Evolutionary conservation across 2,329 filamentous ascomycete genomes (phyloP).

Genomic region (Botrytis galanthina): DNA sequence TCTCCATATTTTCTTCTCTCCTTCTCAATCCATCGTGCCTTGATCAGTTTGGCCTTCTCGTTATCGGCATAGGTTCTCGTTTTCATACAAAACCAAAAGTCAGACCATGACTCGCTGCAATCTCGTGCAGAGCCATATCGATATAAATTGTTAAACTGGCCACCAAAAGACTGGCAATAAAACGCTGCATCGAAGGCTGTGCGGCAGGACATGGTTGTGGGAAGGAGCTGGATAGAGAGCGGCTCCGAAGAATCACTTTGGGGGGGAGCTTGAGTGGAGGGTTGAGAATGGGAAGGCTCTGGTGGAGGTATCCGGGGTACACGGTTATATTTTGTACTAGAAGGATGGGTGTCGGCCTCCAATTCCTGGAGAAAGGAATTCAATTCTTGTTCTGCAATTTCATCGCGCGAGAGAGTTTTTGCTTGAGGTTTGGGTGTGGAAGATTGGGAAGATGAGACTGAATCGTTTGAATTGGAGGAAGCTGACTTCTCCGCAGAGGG

Average conservation of each 20-base stretch:
- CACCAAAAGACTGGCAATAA: constrained; percentile 88
- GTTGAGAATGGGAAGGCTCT: constrained; percentile 2
- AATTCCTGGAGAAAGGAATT: constrained; percentile 39
- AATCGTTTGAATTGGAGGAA: not conserved
- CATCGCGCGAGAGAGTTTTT: constrained; percentile 32
- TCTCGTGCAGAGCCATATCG: constrained; percentile 73
- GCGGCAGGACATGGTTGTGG: constrained; percentile 82
- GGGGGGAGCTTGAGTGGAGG: constrained; percentile 21
- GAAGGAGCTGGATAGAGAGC: constrained; percentile 69
- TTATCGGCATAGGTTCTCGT: constrained; percentile 61
- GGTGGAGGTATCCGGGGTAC: constrained; percentile 27
- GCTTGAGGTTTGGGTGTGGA: constrained; percentile 22
- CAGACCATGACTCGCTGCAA: constrained; percentile 83
- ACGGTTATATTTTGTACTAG: constrained; percentile 34
- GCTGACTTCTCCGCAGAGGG: constrained; percentile 26
- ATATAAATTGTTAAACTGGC: constrained; percentile 90
- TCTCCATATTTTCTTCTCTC: constrained; percentile 57
- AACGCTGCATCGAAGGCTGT: constrained; percentile 89
- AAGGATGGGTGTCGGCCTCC: constrained; percentile 31
- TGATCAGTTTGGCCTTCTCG: constrained; percentile 51
- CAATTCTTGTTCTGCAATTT: constrained; percentile 38
- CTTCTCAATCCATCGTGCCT: constrained; percentile 40
- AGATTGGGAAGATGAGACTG: constrained; percentile 24
- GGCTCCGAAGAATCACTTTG: constrained; percentile 36
- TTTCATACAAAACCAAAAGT: constrained; percentile 98